Base-by-base conservation (phyloP, 352 stramenopile species). In the Phytophthora crassamura region DNA sequence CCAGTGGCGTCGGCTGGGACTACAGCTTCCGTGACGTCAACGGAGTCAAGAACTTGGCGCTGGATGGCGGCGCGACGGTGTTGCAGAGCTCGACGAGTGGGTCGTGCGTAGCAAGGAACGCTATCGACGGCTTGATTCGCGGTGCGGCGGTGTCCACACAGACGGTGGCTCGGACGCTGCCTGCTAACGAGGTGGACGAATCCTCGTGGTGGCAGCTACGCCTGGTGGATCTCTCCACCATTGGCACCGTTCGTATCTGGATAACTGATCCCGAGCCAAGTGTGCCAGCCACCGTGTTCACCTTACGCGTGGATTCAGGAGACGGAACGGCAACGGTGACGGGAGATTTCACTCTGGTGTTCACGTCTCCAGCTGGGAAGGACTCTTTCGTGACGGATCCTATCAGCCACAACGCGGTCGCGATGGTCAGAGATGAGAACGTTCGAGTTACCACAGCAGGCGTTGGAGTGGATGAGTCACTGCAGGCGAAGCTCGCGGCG, bases 161-260 rank as follows among this genome's bases (percentile, higher is more conserved):
- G 36, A 75, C 59, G 2, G 77, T 91, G 5, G 82, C 86, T 16
- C 69, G 80, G 8, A 91, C 86, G 0, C 46, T 75, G 4, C 59
- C 71, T 2, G 50, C 63, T 8, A 58, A 52, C 2, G 67, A 74
- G 10, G 55, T 66, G 10, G 39, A 69, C n/a, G 58, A 67, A 34
- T 67, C 67, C 15, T 60, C 85, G 7, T 96, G 86, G 86, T 96
- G 86, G 86, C 77, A 93, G 46, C 64, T 96, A 0, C 66, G 80
- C 8, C 61, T 93, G 5, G 12, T 88, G 4, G 52, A 86, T 4
- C 50, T 64, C 9, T 60, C 64, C 2, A 67, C 65, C 2, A 73
- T 93, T 14, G 83, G 85, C 1, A 91, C 85, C 0, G 74, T 93
- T 52, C 77, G 80, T 4, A 60, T 90, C 12, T 91, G 83, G 80